phyloP scores from a whole-genome alignment of 1,139 yeast species.

The Candida neerlandica region DNA sequence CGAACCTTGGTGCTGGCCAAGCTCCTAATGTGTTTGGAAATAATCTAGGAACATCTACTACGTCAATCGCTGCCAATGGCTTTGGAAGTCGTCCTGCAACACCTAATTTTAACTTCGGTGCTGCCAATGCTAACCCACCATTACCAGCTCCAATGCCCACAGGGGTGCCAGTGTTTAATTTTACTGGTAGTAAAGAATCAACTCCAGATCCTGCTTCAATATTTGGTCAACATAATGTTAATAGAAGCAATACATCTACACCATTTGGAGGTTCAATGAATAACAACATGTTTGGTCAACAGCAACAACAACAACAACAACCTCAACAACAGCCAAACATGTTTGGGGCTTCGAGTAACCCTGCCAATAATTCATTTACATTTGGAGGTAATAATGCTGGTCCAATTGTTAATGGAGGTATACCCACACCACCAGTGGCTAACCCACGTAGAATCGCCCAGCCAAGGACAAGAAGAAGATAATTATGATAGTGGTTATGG shows the following conservation, averaged over 20 bases:
- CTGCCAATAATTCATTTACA: neutral
- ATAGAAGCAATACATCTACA: constrained; percentile 15
- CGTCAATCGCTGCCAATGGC: neutral
- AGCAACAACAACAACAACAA: constrained; percentile 9
- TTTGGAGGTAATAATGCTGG: constrained; percentile 4
- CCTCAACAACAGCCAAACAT: constrained; percentile 5
- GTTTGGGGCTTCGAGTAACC: constrained; percentile 10
- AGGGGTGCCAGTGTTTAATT: constrained; percentile 19
- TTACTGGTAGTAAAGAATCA: constrained; percentile 23
- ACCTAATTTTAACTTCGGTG: constrained; percentile 13
- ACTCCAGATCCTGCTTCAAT: constrained; percentile 34
- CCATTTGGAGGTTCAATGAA: constrained; percentile 3
- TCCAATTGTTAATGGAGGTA: constrained; percentile 5
- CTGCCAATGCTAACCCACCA: neutral
- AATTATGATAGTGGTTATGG: no score
- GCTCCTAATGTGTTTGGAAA: constrained; percentile 1
- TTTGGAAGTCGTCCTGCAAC: constrained; percentile 13
- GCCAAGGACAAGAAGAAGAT: constrained; percentile 33
- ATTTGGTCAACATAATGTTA: constrained; percentile 17
- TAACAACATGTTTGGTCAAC: constrained; percentile 8
- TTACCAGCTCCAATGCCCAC: constrained; percentile 5
- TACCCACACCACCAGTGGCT: constrained; percentile 17
- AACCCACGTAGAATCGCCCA: constrained; percentile 31
- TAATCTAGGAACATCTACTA: neutral
- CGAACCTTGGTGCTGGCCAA: constrained; percentile 1